phyloP scores from a whole-genome alignment of 169 alveolate genomes.

The Fabrea salina region DNA sequence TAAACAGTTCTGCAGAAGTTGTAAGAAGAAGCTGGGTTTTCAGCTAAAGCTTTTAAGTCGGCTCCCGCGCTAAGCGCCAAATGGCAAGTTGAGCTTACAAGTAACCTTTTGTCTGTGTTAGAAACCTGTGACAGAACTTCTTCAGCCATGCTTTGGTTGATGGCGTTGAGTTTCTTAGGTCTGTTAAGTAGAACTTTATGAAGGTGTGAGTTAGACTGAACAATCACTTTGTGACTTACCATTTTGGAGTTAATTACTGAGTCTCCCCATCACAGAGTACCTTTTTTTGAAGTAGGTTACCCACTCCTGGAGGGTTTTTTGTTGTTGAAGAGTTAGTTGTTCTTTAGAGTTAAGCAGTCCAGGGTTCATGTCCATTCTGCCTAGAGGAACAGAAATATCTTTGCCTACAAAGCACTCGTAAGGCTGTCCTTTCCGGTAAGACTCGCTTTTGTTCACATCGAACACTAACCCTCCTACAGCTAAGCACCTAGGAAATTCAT shows the following conservation, averaged over 20 bases:
- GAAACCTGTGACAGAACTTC: background rate
- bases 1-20: background rate
- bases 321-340: background rate
- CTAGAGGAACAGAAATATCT: conserved; percentile 61
- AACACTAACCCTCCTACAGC: conserved; percentile 45
- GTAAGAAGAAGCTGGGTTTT: background rate
- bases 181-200: background rate
- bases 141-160: background rate
- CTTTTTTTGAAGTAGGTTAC: no score
- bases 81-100: background rate
- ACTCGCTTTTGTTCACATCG: conserved; percentile 47
- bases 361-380: conserved; percentile 39
- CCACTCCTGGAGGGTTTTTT: background rate
- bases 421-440: conserved; percentile 44
- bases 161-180: background rate
- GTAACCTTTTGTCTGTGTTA: background rate
- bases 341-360: conserved; percentile 3
- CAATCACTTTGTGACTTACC: no score
- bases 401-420: conserved; percentile 58
- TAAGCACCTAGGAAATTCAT: conserved; percentile 30
- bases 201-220: background rate
- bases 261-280: no score
- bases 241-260: no score
- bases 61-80: background rate
- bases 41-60: background rate